Percentiles rank a stretch among this genome's conserved stretches.
Evolutionary conservation across 2,329 filamentous ascomycete genomes (phyloP).

Genomic region (Botrytis galanthina): DNA sequence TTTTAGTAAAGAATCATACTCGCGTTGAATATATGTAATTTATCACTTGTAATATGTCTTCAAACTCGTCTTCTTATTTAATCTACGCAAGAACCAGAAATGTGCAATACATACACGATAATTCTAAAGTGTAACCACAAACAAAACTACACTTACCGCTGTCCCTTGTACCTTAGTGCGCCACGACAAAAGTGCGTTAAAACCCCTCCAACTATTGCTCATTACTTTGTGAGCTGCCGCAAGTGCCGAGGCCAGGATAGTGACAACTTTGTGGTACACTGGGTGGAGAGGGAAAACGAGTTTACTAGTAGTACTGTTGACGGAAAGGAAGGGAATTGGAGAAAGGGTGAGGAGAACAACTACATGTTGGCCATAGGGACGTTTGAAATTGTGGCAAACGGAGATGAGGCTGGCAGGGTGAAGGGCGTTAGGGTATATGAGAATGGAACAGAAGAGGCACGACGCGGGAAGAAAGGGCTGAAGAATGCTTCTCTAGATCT

Average conservation of each 20-base stretch:
- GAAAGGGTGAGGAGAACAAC: neutral
- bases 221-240: slow-evolving; percentile 4
- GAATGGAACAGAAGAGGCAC: neutral
- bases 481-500: neutral
- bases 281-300: neutral
- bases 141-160: slow-evolving; percentile 5
- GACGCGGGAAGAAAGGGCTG: neutral
- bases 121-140: slow-evolving; percentile 7
- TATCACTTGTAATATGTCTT: neutral
- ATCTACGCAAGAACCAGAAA: neutral
- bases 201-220: neutral
- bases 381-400: neutral
- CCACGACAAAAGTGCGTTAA: neutral
- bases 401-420: neutral
- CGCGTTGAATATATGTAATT: neutral
- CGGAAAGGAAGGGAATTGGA: neutral
- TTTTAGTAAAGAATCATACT: slow-evolving; percentile 3
- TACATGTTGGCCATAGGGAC: slow-evolving; percentile 1
- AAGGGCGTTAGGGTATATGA: neutral
- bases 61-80: neutral
- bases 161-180: neutral
- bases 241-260: slow-evolving; percentile 3
- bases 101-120: slow-evolving; percentile 13
- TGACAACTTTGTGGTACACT: neutral
- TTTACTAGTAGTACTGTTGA: neutral